phyloP scores from a whole-genome alignment of 805 yeast species.

The Wickerhamiella domercqiae region DNA sequence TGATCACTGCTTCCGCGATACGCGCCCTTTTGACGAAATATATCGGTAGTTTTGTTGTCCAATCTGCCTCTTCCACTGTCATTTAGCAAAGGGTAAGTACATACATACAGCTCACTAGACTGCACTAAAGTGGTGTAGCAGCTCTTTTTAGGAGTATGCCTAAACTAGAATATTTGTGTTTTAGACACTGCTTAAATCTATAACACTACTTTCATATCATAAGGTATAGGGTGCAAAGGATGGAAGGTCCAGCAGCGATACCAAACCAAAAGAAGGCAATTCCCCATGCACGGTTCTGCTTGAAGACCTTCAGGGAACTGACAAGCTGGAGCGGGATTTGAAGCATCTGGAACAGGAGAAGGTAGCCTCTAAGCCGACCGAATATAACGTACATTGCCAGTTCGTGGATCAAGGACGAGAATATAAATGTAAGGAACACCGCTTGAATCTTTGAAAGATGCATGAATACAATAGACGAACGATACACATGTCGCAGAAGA shows the following conservation, averaged over 20 bases:
- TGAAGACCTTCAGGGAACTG: constrained; percentile 44
- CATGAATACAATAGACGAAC: constrained; percentile 67
- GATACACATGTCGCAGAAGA: constrained; percentile 83
- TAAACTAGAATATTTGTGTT: too few relatives aligned
- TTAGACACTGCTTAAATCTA: too few relatives aligned
- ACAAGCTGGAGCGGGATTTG: constrained; percentile 69
- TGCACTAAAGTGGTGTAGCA: too few relatives aligned
- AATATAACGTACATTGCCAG: constrained; percentile 83
- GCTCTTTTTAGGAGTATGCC: too few relatives aligned
- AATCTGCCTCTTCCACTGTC: too few relatives aligned
- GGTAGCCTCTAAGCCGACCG: constrained; percentile 62
- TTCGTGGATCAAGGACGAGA: constrained; percentile 80
- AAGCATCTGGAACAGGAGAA: constrained; percentile 66
- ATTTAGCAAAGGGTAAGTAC: too few relatives aligned
- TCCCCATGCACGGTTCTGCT: constrained; percentile 45
- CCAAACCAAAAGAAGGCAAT: constrained; percentile 85
- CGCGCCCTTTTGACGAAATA: constrained; percentile 89
- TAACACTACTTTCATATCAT: constrained; percentile 42
- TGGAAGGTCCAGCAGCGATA: constrained; percentile 74
- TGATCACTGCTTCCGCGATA: constrained; percentile 84
- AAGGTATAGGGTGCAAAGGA: constrained; percentile 71
- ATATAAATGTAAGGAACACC: constrained; percentile 39
- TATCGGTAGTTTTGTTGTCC: constrained; percentile 36
- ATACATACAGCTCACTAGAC: too few relatives aligned
- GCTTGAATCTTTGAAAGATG: constrained; percentile 52